Evolutionary conservation across 352 stramenopile genomes (phyloP).

Genomic region (Phytophthora capsici): DNA sequence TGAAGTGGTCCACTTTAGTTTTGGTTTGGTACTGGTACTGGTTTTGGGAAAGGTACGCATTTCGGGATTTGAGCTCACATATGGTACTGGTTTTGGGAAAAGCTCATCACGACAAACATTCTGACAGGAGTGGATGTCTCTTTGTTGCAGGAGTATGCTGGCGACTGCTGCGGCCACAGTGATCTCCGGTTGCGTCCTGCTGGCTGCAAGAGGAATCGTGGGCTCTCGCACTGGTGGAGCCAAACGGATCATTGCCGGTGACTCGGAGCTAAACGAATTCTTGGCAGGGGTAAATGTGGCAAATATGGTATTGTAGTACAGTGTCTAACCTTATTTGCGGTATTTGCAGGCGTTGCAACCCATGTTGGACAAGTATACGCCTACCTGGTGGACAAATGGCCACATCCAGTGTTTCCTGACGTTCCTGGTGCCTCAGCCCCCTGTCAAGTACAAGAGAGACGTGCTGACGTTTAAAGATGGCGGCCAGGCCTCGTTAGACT

Average conservation of each 20-base stretch:
- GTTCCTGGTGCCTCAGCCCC: slow-evolving; percentile 67
- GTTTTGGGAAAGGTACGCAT: too few species aligned
- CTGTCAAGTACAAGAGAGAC: slow-evolving; percentile 65
- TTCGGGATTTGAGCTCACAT: too few species aligned
- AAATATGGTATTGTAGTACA: background rate
- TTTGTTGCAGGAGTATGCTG: slow-evolving; percentile 27
- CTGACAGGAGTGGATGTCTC: slow-evolving; percentile 4
- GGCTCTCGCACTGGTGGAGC: slow-evolving; percentile 10
- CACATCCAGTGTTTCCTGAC: slow-evolving; percentile 79
- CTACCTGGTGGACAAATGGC: slow-evolving; percentile 80
- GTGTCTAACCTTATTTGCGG: slow-evolving; percentile 15
- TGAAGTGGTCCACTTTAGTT: too few species aligned
- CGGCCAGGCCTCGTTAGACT: slow-evolving; percentile 74
- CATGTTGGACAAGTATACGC: slow-evolving; percentile 60
- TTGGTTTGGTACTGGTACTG: too few species aligned
- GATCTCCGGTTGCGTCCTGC: slow-evolving; percentile 40
- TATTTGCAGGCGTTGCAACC: slow-evolving; percentile 48
- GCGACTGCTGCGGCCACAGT: slow-evolving; percentile 33
- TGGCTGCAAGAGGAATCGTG: slow-evolving; percentile 29
- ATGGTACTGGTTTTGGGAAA: too few species aligned
- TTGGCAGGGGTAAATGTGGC: slow-evolving; percentile 46
- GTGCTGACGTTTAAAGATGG: slow-evolving; percentile 64
- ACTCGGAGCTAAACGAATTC: slow-evolving; percentile 75
- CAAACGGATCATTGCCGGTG: slow-evolving; percentile 66
- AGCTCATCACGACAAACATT: slow-evolving; percentile 1